Percentiles rank a stretch among this genome's conserved stretches.
Conservation (phyloP, 768 basidiomycete species). For the Multifurca ochricompacta region DNA sequence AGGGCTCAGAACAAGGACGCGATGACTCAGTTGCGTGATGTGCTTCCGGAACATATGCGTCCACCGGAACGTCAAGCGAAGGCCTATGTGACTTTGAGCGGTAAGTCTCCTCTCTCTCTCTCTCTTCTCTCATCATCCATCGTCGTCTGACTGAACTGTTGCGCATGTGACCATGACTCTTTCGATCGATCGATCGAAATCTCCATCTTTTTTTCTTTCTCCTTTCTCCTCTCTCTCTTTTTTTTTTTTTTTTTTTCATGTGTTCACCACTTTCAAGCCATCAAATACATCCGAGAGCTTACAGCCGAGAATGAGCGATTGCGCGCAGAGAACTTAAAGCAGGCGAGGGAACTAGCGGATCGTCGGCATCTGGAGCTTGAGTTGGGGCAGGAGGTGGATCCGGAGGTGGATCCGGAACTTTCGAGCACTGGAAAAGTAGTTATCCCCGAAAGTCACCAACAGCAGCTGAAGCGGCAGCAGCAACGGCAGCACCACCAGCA, state of each 20-base stretch:
- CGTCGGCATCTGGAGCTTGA: too few relatives aligned
- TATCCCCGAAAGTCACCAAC: not conserved
- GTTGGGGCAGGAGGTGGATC: too few relatives aligned
- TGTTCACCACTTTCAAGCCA: too few relatives aligned
- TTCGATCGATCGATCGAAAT: too few relatives aligned
- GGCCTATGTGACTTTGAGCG: constrained; percentile 15
- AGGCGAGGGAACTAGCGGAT: constrained; percentile 6
- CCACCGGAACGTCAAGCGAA: constrained; percentile 18
- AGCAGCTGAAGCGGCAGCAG: too few relatives aligned
- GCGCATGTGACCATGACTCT: too few relatives aligned
- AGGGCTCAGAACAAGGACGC: constrained; percentile 19
- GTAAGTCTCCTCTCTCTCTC: too few relatives aligned
- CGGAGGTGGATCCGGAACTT: constrained; percentile 10
- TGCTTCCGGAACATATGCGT: constrained; percentile 16
- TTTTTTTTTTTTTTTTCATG: too few relatives aligned
- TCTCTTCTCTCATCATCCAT: too few relatives aligned
- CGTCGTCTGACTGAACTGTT: too few relatives aligned
- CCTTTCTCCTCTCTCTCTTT: not conserved
- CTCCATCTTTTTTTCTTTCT: not conserved
- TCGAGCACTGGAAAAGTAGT: constrained; percentile 7
- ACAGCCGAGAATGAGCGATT: constrained; percentile 14
- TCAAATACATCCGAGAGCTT: constrained; percentile 17
- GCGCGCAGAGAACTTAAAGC: constrained; percentile 11
- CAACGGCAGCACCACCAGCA: too few relatives aligned
- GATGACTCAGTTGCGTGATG: constrained; percentile 18